Conservation (phyloP, 192 early-diverging fungal species). For the Diversispora eburnea region DNA sequence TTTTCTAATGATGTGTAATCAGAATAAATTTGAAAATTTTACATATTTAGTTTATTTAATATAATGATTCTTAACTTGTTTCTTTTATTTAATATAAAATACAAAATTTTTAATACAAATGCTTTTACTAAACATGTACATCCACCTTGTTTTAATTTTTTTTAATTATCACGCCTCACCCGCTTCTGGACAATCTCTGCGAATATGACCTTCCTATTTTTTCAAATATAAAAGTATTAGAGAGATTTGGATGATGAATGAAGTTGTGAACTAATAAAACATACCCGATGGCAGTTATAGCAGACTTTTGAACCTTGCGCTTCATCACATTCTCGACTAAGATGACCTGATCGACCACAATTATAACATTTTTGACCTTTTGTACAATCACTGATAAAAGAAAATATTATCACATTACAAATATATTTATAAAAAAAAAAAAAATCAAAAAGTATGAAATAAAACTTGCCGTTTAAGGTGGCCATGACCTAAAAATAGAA, state of each 20-base stretch:
- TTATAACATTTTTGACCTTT: constrained; percentile 10
- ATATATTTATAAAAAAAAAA: background rate
- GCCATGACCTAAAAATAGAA: background rate
- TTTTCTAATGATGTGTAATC: constrained; percentile 49
- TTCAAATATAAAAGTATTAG: background rate
- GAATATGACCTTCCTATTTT: constrained; percentile 6
- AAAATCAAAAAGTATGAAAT: background rate
- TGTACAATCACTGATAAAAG: background rate
- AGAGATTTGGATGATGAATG: background rate
- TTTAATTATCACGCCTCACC: background rate
- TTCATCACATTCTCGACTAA: background rate
- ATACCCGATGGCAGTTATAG: constrained; percentile 6
- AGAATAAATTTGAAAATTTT: background rate
- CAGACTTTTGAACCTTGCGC: constrained; percentile 12
- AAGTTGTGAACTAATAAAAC: background rate
- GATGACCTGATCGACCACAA: background rate
- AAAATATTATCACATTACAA: background rate
- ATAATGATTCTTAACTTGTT: no score
- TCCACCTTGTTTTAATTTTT: background rate
- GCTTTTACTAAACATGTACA: background rate
- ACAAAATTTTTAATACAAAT: no score
- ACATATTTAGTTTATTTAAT: background rate
- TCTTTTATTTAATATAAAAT: no score
- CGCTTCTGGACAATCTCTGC: background rate
- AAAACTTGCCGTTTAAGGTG: background rate